Evolutionary conservation across 2,329 filamentous ascomycete genomes (phyloP), one percentile per base, ranked within the genome.

Genomic region (Claviceps cyperi): DNA sequence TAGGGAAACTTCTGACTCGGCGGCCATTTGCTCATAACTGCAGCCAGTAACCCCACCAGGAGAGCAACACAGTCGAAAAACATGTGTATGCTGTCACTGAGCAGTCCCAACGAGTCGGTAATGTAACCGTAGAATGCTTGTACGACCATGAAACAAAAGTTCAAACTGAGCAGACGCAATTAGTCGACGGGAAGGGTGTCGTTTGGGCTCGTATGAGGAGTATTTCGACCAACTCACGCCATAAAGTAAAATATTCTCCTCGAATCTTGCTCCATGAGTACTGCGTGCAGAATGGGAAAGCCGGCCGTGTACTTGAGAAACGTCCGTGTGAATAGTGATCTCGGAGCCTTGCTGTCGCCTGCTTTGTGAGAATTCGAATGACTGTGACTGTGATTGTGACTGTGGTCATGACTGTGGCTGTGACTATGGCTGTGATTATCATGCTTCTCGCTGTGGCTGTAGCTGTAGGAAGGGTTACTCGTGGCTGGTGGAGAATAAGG

Each of bases 11-110:
- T 76, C 52, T 85, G 76, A 62, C 84, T 95, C 0, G 89, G 85
- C 1, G 90, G 89, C 90, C 92, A 96, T 67, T 97, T 97, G 67
- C 87, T 92, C 73, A 95, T 87, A 5, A 98, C 89, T 1, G 91
- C 84, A 28, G 92, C 92, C 58, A 91, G 84, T 9, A 98, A 73
- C 11, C 92, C 92, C 37, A 98, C 89, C 1, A 86, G 80, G 28
- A 98, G 76, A 19, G 91, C 92, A 37, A 96, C 81, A 58, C 92
- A 98, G 67, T 98, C 92, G 59, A 98, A 97, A 61, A 98, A 91
- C 92, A 98, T 98, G 68, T 98, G 92, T 55, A 98, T 92, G 60
- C 90, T 97, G 66, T 98, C 92, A 57, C 89, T 95, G 17, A 98
- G 78, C n/a, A 98, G 75, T 2, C 92, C 92, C 5, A 98, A 72